phyloP scores from a whole-genome alignment of 163 green algal genomes.

The Chloroidium sp. region DNA sequence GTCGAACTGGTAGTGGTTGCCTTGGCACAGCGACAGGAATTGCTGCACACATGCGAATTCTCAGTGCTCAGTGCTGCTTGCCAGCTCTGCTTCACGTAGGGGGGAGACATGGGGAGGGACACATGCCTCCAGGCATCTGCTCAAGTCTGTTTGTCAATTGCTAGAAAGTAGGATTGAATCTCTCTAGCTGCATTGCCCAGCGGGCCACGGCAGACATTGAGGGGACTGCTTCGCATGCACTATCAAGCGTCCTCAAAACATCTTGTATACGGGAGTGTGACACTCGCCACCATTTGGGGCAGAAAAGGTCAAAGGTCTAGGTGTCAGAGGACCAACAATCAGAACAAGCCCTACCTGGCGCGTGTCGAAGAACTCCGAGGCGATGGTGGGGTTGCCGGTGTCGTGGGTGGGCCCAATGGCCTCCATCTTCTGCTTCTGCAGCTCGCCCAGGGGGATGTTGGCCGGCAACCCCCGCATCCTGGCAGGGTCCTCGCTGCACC shows the following conservation, averaged over 20 bases:
- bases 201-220: no score
- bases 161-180: no score
- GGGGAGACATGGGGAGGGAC: not conserved
- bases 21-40: constrained; percentile 96
- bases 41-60: constrained; percentile 28
- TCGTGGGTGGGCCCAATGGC: constrained; percentile 51
- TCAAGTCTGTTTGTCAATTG: no score
- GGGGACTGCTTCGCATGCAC: no score
- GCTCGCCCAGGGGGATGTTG: constrained; percentile 38
- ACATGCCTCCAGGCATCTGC: not conserved
- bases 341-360: constrained; percentile 45
- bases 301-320: no score
- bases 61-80: not conserved
- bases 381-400: constrained; percentile 53
- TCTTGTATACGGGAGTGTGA: no score
- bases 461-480: constrained; percentile 20
- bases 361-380: constrained; percentile 94
- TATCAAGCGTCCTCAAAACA: no score
- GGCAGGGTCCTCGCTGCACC: not conserved
- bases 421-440: constrained; percentile 31
- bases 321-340: no score
- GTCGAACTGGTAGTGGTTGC: constrained; percentile 99
- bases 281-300: no score
- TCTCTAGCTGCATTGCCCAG: no score
- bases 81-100: no score